phyloP scores from a whole-genome alignment of 2,329 filamentous ascomycete genomes.

The Arachnomyces sp. region DNA sequence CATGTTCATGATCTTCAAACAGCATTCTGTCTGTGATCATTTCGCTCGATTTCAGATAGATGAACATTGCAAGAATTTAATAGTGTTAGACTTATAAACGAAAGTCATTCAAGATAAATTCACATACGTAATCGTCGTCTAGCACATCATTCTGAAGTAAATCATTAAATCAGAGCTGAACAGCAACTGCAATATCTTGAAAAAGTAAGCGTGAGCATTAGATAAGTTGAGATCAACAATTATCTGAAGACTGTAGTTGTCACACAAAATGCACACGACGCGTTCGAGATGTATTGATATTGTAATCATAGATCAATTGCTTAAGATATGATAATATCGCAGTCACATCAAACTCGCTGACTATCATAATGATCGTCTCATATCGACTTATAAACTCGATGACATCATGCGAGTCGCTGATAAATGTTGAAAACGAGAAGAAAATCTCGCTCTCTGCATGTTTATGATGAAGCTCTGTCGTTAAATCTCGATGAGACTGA shows the following conservation, averaged over 20 bases:
- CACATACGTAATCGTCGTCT: conserved; percentile 20
- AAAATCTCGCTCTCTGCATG: conserved; percentile 8
- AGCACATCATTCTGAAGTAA: conserved; percentile 18
- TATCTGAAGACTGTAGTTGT: conserved; percentile 21
- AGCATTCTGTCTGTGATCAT: too few relatives aligned
- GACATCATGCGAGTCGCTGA: conserved; percentile 25
- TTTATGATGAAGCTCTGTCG: conserved; percentile 13
- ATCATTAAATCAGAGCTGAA: conserved; percentile 15
- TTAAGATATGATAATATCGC: conserved; percentile 26
- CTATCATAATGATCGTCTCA: conserved; percentile 26
- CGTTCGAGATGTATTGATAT: conserved; percentile 19
- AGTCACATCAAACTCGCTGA: conserved; percentile 25
- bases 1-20: too few relatives aligned
- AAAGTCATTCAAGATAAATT: too few relatives aligned
- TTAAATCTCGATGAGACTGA: conserved; percentile 21
- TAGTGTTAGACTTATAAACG: too few relatives aligned
- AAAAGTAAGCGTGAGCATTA: conserved; percentile 7
- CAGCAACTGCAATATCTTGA: conserved; percentile 14
- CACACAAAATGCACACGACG: conserved; percentile 28
- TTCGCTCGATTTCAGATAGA: too few relatives aligned
- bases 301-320: conserved; percentile 29
- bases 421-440: conserved; percentile 19
- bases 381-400: conserved; percentile 21
- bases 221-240: conserved; percentile 3
- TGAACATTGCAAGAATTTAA: too few relatives aligned